Percentiles rank a stretch among this genome's conserved stretches.
These are phyloP conservation scores for Alternaria sp. DNA, from an alignment of 2,329 filamentous ascomycete species.

Conservation along the genomic window DNA sequence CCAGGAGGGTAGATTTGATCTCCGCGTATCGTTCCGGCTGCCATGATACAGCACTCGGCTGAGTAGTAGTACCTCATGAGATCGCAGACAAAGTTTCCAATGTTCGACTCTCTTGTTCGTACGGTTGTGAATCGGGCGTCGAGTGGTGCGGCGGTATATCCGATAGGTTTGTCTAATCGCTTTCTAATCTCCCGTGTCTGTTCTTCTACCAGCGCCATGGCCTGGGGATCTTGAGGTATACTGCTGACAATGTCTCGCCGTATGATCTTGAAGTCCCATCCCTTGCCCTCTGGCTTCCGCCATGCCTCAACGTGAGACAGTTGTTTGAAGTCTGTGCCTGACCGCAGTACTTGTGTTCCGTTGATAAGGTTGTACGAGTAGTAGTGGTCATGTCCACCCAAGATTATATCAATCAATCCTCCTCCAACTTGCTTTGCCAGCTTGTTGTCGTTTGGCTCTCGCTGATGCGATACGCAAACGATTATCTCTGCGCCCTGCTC, in stretches of 20 bases:
- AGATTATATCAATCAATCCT: constrained; percentile 81
- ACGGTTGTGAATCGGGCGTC: constrained; percentile 89
- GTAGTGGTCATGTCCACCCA: constrained; percentile 91
- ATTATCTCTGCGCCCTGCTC: constrained; percentile 83
- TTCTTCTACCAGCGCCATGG: constrained; percentile 69
- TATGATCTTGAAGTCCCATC: constrained; percentile 82
- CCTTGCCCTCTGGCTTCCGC: constrained; percentile 59
- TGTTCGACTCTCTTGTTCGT: constrained; percentile 77
- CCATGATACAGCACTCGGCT: constrained; percentile 85
- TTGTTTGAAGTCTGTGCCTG: constrained; percentile 91
- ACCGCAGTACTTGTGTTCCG: constrained; percentile 83
- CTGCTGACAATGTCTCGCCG: constrained; percentile 76
- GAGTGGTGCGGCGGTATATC: constrained; percentile 81
- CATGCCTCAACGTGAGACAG: constrained; percentile 86
- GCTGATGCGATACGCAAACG: constrained; percentile 82
- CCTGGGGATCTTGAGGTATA: constrained; percentile 69
- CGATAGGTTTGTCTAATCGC: constrained; percentile 79
- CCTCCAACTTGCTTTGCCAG: constrained; percentile 74
- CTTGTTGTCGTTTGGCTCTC: constrained; percentile 90
- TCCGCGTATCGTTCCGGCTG: constrained; percentile 82
- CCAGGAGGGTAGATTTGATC: constrained; percentile 90
- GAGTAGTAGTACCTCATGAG: constrained; percentile 85
- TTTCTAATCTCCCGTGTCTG: constrained; percentile 77
- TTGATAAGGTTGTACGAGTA: constrained; percentile 82
- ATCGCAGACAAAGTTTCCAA: constrained; percentile 91